A percentile compares a stretch with the other conserved stretches of the same genome.
Evolutionary conservation across 2,329 filamentous ascomycete genomes (phyloP).

Genomic region (Biscogniauxia sp.): DNA sequence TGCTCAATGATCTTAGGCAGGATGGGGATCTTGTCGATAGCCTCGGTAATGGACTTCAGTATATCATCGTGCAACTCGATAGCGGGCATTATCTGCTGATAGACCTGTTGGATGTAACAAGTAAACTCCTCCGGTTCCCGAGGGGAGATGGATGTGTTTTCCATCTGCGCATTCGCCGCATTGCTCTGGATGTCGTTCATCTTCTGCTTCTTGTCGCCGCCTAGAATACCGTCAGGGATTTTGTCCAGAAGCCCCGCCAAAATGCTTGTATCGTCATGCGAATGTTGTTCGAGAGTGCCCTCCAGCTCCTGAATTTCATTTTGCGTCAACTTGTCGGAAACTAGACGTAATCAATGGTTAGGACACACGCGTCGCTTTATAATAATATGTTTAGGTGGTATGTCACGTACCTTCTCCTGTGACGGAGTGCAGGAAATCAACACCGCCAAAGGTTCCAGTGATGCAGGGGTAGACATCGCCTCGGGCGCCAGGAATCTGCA

Average conservation of each 20-base stretch:
- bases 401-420: conserved; percentile 56
- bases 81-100: conserved; percentile 80
- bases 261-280: conserved; percentile 66
- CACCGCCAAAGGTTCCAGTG: conserved; percentile 91
- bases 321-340: conserved; percentile 87
- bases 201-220: conserved; percentile 70
- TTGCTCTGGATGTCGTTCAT: conserved; percentile 78
- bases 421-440: conserved; percentile 90
- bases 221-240: conserved; percentile 78
- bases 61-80: conserved; percentile 89
- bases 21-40: conserved; percentile 82
- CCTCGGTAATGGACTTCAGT: conserved; percentile 73
- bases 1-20: conserved; percentile 83
- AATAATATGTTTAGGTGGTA: background rate
- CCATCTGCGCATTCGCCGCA: conserved; percentile 70
- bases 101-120: conserved; percentile 68
- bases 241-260: conserved; percentile 78
- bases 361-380: background rate
- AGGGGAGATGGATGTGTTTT: conserved; percentile 71
- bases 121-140: conserved; percentile 83
- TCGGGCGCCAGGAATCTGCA: conserved; percentile 66
- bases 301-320: conserved; percentile 88
- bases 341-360: conserved; percentile 35
- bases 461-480: conserved; percentile 74
- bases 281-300: conserved; percentile 68